Evolutionary conservation across 2,329 filamentous ascomycete genomes (phyloP).

Genomic region (Pestalotiopsis sp.): DNA sequence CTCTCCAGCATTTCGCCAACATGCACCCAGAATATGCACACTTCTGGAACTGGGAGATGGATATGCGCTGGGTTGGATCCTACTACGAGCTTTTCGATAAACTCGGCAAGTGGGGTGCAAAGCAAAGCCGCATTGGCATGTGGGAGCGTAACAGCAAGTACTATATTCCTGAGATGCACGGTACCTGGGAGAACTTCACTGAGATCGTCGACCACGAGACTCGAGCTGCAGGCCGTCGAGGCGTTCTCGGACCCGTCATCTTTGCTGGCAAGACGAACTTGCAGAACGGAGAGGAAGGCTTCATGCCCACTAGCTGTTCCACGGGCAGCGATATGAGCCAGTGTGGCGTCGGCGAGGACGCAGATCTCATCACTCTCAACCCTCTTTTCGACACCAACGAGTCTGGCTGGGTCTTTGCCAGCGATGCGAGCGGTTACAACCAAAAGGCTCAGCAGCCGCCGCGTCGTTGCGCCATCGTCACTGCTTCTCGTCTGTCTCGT

Average conservation of each 20-base stretch:
- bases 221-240: slow-evolving; percentile 48
- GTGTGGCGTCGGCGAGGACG: slow-evolving; percentile 73
- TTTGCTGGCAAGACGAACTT: slow-evolving; percentile 52
- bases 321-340: slow-evolving; percentile 51
- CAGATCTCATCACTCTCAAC: slow-evolving; percentile 78
- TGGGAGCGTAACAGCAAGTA: slow-evolving; percentile 81
- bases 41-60: slow-evolving; percentile 75
- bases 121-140: slow-evolving; percentile 71
- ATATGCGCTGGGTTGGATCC: slow-evolving; percentile 66
- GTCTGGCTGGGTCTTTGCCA: slow-evolving; percentile 74
- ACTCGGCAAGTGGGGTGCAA: slow-evolving; percentile 66
- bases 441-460: slow-evolving; percentile 56
- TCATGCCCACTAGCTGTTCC: slow-evolving; percentile 58
- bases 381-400: slow-evolving; percentile 73
- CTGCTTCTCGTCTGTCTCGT: slow-evolving; percentile 68
- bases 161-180: slow-evolving; percentile 73
- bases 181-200: slow-evolving; percentile 73
- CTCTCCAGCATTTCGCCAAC: slow-evolving; percentile 66
- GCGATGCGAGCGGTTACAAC: slow-evolving; percentile 73
- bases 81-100: slow-evolving; percentile 76
- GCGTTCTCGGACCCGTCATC: slow-evolving; percentile 70
- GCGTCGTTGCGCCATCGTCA: slow-evolving; percentile 72
- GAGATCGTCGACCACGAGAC: slow-evolving; percentile 66
- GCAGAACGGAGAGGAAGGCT: slow-evolving; percentile 54
- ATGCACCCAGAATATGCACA: slow-evolving; percentile 67